A percentile compares a stretch with the other conserved stretches of the same genome.
These are phyloP conservation scores for Primulina eburnea DNA, from an alignment of 257 asterid genomes.

Conservation along the genomic window DNA sequence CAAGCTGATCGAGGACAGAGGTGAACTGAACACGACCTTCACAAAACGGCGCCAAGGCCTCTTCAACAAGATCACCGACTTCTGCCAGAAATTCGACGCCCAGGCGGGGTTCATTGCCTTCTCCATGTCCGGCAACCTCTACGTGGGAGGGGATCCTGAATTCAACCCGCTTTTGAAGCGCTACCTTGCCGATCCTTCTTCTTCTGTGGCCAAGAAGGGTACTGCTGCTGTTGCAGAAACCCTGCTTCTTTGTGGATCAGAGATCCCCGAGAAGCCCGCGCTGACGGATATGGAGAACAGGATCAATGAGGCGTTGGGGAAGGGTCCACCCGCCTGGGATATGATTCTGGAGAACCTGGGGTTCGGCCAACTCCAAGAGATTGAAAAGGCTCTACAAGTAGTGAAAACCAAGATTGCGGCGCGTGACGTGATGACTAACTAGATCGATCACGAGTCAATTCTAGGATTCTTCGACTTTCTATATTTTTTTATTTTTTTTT, in stretches of 20 bases:
- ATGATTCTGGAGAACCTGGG: constrained; percentile 13
- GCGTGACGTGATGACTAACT: not conserved
- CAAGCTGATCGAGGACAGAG: constrained; percentile 34
- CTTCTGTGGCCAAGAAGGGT: not conserved
- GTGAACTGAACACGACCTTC: constrained; percentile 48
- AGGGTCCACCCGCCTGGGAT: constrained; percentile 4
- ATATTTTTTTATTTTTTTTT: too few relatives aligned
- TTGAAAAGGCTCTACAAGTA: constrained; percentile 17
- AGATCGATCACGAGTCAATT: too few relatives aligned
- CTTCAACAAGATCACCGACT: constrained; percentile 33
- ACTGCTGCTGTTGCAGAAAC: too few relatives aligned
- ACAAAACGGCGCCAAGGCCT: constrained; percentile 52
- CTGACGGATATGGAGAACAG: constrained; percentile 14
- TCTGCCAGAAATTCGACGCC: constrained; percentile 25
- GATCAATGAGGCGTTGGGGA: constrained; percentile 4
- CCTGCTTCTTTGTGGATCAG: too few relatives aligned
- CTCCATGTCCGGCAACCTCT: constrained; percentile 43
- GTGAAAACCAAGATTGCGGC: constrained; percentile 25
- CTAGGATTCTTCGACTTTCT: too few relatives aligned
- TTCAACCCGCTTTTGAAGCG: constrained; percentile 30
- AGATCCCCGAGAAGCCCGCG: not conserved
- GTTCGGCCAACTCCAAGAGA: constrained; percentile 23
- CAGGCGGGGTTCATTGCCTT: constrained; percentile 33
- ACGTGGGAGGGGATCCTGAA: constrained; percentile 35
- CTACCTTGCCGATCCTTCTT: constrained; percentile 15